phyloP scores from a whole-genome alignment of 106 monocot genomes.

The Dendrobium catenatum region DNA sequence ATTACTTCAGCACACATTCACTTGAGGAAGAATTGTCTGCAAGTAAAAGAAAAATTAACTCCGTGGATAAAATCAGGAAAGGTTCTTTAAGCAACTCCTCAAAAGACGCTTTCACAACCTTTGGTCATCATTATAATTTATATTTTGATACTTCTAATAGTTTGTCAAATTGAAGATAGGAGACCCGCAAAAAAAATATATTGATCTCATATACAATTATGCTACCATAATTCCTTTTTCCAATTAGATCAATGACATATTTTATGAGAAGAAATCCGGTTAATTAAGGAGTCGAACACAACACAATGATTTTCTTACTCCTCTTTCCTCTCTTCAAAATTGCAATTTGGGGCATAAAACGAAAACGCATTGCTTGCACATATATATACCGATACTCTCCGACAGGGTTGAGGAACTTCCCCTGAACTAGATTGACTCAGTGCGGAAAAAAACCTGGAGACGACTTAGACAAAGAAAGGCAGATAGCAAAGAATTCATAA shows the following conservation, averaged over 20 bases:
- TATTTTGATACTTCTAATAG: too few relatives aligned
- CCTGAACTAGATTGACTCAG: background rate
- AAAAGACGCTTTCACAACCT: too few relatives aligned
- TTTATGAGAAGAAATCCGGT: too few relatives aligned
- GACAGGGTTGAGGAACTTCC: background rate
- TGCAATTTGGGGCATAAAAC: background rate
- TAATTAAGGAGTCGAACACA: too few relatives aligned
- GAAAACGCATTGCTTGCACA: background rate
- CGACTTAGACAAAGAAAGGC: background rate
- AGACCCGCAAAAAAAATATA: too few relatives aligned
- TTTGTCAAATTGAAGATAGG: too few relatives aligned
- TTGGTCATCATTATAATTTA: too few relatives aligned
- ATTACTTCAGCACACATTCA: background rate
- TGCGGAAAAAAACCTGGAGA: background rate
- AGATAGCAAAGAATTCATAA: background rate
- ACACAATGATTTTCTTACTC: background rate
- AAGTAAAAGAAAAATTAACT: background rate
- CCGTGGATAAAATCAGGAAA: too few relatives aligned
- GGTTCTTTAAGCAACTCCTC: background rate
- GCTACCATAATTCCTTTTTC: too few relatives aligned
- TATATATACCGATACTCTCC: background rate
- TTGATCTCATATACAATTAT: too few relatives aligned
- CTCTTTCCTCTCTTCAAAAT: background rate
- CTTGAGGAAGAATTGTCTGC: slow-evolving; percentile 13
- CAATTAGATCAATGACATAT: too few relatives aligned